phyloP scores from a whole-genome alignment of 306 rosid genomes.

The Cucumis cinereus region DNA sequence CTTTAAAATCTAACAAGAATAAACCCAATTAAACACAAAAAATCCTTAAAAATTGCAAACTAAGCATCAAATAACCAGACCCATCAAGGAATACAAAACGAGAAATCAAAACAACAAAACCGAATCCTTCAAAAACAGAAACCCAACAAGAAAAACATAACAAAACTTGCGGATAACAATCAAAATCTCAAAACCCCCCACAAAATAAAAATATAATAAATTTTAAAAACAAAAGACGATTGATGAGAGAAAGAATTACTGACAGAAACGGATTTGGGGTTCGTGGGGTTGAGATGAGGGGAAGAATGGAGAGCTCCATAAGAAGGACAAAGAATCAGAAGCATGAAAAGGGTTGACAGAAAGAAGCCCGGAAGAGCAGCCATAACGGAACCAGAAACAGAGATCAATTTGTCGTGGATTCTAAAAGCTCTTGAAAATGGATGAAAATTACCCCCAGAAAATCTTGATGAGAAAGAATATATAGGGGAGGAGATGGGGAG shows the following conservation, averaged over 20 bases:
- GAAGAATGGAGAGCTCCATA: conserved; percentile 24
- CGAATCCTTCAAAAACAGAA: neutral
- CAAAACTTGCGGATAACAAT: neutral
- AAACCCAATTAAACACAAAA: neutral
- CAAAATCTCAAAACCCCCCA: neutral
- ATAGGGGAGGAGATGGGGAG: too few species aligned
- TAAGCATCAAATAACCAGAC: neutral
- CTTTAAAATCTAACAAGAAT: conserved; percentile 19
- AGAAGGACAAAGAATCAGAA: conserved; percentile 3
- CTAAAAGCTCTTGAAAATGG: too few species aligned
- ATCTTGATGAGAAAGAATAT: too few species aligned
- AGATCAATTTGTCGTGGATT: too few species aligned
- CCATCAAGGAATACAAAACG: neutral
- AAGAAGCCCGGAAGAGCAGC: neutral
- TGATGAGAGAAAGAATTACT: neutral
- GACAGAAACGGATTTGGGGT: conserved; percentile 60
- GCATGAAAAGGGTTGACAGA: conserved; percentile 2
- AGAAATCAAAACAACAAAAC: neutral
- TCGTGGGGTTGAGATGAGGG: conserved; percentile 23
- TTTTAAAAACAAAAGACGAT: neutral
- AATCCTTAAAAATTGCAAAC: neutral
- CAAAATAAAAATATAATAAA: neutral
- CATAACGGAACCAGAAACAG: too few species aligned
- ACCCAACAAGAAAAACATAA: neutral
- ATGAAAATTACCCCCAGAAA: too few species aligned